These are phyloP conservation scores for Leishmania braziliensis DNA, from an alignment of 208 protist species.

Conservation along the genomic window DNA sequence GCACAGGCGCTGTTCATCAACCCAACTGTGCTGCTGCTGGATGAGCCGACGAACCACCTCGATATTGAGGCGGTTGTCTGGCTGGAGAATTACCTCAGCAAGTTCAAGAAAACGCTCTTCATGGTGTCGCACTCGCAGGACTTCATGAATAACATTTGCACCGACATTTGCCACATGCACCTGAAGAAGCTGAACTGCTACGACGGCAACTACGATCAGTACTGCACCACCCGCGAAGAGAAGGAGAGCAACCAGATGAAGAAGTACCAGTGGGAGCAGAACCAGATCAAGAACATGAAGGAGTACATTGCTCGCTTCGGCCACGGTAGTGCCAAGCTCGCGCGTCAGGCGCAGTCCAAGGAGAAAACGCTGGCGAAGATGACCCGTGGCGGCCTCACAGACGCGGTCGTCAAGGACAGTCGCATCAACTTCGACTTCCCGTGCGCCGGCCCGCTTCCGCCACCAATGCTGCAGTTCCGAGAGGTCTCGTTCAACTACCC, in stretches of 20 bases:
- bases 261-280: slow-evolving; percentile 96
- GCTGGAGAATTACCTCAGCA: slow-evolving; percentile 95
- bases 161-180: slow-evolving; percentile 95
- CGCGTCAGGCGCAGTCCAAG: slow-evolving; percentile 94
- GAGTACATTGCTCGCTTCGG: slow-evolving; percentile 97
- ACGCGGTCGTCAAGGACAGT: slow-evolving; percentile 82
- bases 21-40: slow-evolving; percentile 95
- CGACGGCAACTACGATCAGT: slow-evolving; percentile 97
- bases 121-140: slow-evolving; percentile 97
- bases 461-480: slow-evolving; percentile 95
- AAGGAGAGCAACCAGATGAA: slow-evolving; percentile 97
- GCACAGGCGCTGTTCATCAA: slow-evolving; percentile 95
- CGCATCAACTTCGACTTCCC: slow-evolving; percentile 89
- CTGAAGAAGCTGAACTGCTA: slow-evolving; percentile 90
- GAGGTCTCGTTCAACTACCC: slow-evolving; percentile 92
- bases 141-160: slow-evolving; percentile 98
- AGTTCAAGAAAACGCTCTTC: slow-evolving; percentile 94
- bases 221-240: slow-evolving; percentile 92
- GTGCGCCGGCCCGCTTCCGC: slow-evolving; percentile 78
- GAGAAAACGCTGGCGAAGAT: slow-evolving; percentile 96
- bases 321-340: slow-evolving; percentile 95
- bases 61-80: slow-evolving; percentile 97
- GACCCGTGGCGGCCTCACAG: slow-evolving; percentile 94
- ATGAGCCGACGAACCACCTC: slow-evolving; percentile 98
- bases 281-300: slow-evolving; percentile 97